Conservation (phyloP, 2,329 filamentous ascomycete species). For the Ophiostoma ips region DNA sequence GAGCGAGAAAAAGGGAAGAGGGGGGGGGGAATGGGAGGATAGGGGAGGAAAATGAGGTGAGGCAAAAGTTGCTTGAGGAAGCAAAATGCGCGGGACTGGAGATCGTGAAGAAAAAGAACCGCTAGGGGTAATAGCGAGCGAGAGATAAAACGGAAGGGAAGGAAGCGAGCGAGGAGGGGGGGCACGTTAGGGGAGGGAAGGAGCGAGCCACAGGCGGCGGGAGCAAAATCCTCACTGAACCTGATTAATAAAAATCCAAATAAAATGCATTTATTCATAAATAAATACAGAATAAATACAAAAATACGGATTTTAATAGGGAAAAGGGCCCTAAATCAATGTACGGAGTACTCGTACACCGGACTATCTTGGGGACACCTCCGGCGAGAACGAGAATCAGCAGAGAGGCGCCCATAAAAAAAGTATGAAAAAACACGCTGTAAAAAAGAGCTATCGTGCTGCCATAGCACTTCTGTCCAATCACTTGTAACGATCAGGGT, state of each 20-base stretch:
- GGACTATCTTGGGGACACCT: conserved; percentile 8
- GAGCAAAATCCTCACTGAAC: not conserved
- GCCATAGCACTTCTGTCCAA: not conserved
- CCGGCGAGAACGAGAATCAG: conserved; percentile 6
- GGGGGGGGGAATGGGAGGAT: not conserved
- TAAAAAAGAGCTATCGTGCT: conserved; percentile 4
- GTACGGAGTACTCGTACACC: too few relatives aligned
- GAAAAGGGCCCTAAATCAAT: not conserved
- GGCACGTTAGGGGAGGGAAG: not conserved
- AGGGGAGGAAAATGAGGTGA: not conserved
- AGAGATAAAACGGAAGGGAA: conserved; percentile 2
- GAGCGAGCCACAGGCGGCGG: not conserved
- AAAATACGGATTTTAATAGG: conserved; percentile 1
- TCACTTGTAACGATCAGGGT: conserved; percentile 2
- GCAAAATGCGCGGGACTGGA: conserved; percentile 1
- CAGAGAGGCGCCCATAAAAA: conserved; percentile 2
- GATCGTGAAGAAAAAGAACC: conserved; percentile 4
- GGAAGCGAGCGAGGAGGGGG: not conserved
- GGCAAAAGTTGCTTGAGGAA: conserved; percentile 1
- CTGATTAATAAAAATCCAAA: not conserved
- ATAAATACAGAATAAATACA: not conserved
- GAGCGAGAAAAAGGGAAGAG: not conserved
- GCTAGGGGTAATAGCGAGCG: conserved; percentile 3
- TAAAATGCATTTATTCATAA: not conserved
- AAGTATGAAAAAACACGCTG: not conserved